A percentile compares a stretch with the other conserved stretches of the same genome.
These are phyloP conservation scores for Kwoniella shivajii DNA, from an alignment of 1,284 basidiomycete genomes.

Conservation along the genomic window DNA sequence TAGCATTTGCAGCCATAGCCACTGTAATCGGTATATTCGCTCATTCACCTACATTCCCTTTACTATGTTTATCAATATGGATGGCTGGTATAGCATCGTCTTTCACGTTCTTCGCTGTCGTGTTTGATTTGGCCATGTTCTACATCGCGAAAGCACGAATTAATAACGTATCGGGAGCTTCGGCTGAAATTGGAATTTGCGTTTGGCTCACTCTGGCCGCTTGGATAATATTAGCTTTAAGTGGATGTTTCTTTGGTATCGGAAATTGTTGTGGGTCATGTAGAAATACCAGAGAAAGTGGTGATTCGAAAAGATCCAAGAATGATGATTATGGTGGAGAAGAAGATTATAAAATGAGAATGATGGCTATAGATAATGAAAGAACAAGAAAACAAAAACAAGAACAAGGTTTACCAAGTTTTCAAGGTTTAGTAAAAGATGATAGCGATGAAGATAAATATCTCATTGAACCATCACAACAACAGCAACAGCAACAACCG, in stretches of 20 bases:
- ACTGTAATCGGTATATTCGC: constrained; percentile 78
- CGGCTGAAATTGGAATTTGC: constrained; percentile 72
- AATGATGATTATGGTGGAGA: constrained; percentile 16
- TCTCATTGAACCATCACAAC: constrained; percentile 30
- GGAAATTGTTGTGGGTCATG: constrained; percentile 72
- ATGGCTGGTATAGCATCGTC: constrained; percentile 72
- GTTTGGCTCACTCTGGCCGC: constrained; percentile 84
- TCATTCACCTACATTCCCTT: constrained; percentile 78
- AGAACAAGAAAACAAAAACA: constrained; percentile 42
- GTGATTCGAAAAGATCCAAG: constrained; percentile 24
- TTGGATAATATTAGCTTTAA: constrained; percentile 78
- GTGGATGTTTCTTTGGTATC: constrained; percentile 78
- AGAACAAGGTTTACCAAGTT: constrained; percentile 45
- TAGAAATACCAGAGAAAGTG: constrained; percentile 25
- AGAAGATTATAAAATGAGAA: constrained; percentile 37
- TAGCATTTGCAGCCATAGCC: constrained; percentile 69
- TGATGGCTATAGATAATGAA: constrained; percentile 47
- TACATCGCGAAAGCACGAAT: constrained; percentile 78
- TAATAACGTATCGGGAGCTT: constrained; percentile 66
- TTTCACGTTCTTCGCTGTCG: constrained; percentile 74
- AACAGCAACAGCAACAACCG: constrained; percentile 8
- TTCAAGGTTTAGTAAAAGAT: constrained; percentile 35
- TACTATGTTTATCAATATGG: constrained; percentile 80
- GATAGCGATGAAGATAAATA: constrained; percentile 43
- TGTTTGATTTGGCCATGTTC: constrained; percentile 83